Percentiles rank a stretch among this genome's conserved stretches.
These are phyloP conservation scores for Piper betle DNA, from an alignment of 164 flowering plant species.

Conservation along the genomic window DNA sequence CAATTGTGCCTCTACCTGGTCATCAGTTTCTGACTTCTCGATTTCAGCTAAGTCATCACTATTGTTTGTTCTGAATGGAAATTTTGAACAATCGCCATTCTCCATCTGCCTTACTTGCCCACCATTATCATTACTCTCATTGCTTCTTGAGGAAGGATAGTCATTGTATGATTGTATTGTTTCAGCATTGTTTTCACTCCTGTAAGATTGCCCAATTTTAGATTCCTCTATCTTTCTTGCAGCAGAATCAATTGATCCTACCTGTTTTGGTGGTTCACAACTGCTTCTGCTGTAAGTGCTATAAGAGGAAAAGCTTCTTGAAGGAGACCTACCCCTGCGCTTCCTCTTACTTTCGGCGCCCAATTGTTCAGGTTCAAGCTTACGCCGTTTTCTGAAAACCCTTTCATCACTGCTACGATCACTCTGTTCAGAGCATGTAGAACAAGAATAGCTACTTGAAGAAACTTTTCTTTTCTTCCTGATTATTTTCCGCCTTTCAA, in stretches of 20 bases:
- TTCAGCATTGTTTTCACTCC: constrained; percentile 34
- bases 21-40: constrained; percentile 20
- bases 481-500: constrained; percentile 24
- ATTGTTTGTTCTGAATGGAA: neutral
- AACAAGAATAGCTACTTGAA: constrained; percentile 36
- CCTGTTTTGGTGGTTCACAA: constrained; percentile 28
- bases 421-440: constrained; percentile 22
- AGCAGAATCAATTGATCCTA: constrained; percentile 44
- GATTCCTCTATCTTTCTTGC: constrained; percentile 11
- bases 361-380: constrained; percentile 14
- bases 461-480: constrained; percentile 27
- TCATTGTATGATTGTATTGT: constrained; percentile 42
- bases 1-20: constrained; percentile 43
- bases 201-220: constrained; percentile 8
- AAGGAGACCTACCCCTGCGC: constrained; percentile 20
- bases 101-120: constrained; percentile 21
- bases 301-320: constrained; percentile 31
- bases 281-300: constrained; percentile 15
- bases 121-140: constrained; percentile 48
- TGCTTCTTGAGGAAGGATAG: constrained; percentile 48
- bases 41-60: constrained; percentile 13
- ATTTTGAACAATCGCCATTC: constrained; percentile 5
- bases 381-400: constrained; percentile 6
- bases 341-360: constrained; percentile 16
- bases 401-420: constrained; percentile 7